A percentile compares a stretch with the other conserved stretches of the same genome.
Evolutionary conservation across 2,329 filamentous ascomycete genomes (phyloP).

Genomic region (Talaromyces verruculosus): DNA sequence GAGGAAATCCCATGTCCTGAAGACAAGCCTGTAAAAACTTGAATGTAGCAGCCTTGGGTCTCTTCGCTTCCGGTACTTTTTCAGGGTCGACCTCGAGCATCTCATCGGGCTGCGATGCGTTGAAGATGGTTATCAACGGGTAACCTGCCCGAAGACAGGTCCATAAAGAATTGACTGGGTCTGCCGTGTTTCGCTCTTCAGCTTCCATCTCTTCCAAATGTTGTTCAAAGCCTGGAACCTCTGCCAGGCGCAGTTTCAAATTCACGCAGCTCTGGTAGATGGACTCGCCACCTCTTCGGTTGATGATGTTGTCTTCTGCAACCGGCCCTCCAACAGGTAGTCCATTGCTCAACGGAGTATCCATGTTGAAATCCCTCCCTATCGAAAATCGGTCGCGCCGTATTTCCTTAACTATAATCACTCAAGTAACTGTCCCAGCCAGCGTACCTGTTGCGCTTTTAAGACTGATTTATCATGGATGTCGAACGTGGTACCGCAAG

Average conservation of each 20-base stretch:
- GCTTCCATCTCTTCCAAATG: slow-evolving; percentile 72
- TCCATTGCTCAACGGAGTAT: slow-evolving; percentile 35
- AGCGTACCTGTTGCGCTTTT: slow-evolving; percentile 19
- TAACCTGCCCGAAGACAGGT: slow-evolving; percentile 78
- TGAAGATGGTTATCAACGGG: slow-evolving; percentile 86
- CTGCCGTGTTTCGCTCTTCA: slow-evolving; percentile 63
- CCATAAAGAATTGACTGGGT: slow-evolving; percentile 91
- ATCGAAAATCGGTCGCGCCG: slow-evolving; percentile 15
- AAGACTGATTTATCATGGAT: slow-evolving; percentile 18
- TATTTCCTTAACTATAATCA: slow-evolving; percentile 1
- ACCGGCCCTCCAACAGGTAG: slow-evolving; percentile 51
- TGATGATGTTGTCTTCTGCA: slow-evolving; percentile 92
- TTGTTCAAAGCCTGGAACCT: slow-evolving; percentile 78
- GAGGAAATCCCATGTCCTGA: slow-evolving; percentile 73
- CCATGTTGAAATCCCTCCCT: slow-evolving; percentile 31
- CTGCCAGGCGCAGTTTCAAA: slow-evolving; percentile 75
- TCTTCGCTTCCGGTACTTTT: slow-evolving; percentile 67
- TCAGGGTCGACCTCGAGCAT: slow-evolving; percentile 67
- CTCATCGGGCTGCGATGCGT: slow-evolving; percentile 70
- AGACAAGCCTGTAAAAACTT: slow-evolving; percentile 90
- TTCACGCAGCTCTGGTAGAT: slow-evolving; percentile 94
- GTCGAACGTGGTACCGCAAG: slow-evolving; percentile 12
- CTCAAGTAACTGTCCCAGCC: slow-evolving; percentile 23
- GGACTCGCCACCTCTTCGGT: slow-evolving; percentile 91
- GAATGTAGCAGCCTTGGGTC: slow-evolving; percentile 83